These are phyloP conservation scores for Pleurozium schreberi DNA, from an alignment of 225 moss, liverwort and hornwort species.

Conservation along the genomic window DNA sequence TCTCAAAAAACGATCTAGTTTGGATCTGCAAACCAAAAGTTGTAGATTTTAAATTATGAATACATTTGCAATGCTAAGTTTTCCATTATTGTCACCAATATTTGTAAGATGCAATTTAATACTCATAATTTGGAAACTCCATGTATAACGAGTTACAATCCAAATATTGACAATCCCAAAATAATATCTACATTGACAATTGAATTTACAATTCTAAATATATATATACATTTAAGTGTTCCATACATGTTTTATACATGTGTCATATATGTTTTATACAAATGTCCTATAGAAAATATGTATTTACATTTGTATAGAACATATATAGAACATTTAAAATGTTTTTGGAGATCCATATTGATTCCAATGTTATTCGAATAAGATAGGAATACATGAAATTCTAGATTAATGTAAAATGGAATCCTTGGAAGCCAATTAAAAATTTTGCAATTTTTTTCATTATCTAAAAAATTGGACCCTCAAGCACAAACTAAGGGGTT, in stretches of 20 bases:
- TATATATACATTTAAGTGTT: background rate
- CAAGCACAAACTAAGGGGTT: accelerated
- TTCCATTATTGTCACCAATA: too few relatives aligned
- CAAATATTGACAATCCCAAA: background rate
- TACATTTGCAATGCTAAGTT: background rate
- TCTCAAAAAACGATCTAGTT: background rate
- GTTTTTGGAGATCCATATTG: background rate
- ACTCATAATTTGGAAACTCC: background rate
- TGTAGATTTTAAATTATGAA: background rate
- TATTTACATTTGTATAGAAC: too few relatives aligned
- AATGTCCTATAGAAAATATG: too few relatives aligned
- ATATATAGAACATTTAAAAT: too few relatives aligned
- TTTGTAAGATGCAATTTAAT: background rate
- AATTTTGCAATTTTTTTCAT: background rate
- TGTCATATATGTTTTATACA: too few relatives aligned
- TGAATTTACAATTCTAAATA: background rate
- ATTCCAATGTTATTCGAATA: accelerated
- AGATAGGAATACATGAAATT: background rate
- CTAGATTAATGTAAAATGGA: background rate
- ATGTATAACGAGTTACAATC: background rate
- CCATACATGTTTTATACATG: too few relatives aligned
- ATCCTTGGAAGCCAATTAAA: background rate
- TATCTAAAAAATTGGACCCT: accelerated
- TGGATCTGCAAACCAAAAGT: background rate
- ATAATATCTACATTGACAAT: background rate